Conservation (phyloP, 1,284 basidiomycete genomes). For the Retiboletus flavoniger region DNA sequence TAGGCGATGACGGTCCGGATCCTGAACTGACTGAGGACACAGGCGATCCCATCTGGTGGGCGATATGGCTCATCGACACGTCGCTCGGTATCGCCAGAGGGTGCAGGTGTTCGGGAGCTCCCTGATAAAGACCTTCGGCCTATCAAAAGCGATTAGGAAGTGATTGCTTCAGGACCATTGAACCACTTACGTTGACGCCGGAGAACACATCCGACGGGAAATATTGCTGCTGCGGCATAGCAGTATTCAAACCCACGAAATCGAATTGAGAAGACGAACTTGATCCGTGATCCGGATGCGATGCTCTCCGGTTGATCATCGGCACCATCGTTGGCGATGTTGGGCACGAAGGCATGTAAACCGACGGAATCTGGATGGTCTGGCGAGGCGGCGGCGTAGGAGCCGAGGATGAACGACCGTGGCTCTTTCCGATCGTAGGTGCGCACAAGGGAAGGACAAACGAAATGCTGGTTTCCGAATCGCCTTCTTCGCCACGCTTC, state of each 20-base stretch:
- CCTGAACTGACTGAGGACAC: slow-evolving; percentile 31
- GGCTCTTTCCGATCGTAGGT: slow-evolving; percentile 34
- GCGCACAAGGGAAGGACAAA: slow-evolving; percentile 53
- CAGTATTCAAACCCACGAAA: slow-evolving; percentile 40
- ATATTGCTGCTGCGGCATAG: slow-evolving; percentile 36
- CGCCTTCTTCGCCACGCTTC: slow-evolving; percentile 46
- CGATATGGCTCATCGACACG: slow-evolving; percentile 20
- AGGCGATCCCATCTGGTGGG: slow-evolving; percentile 31
- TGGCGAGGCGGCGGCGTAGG: slow-evolving; percentile 59
- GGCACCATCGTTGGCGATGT: slow-evolving; percentile 58
- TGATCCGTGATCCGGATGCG: slow-evolving; percentile 45
- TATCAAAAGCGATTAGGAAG: slow-evolving; percentile 13
- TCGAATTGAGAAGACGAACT: slow-evolving; percentile 46
- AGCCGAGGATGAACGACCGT: slow-evolving; percentile 52
- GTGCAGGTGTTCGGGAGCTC: slow-evolving; percentile 31
- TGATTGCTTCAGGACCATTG: not conserved
- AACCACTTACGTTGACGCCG: slow-evolving; percentile 25
- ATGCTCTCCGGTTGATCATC: slow-evolving; percentile 56
- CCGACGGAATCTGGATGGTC: slow-evolving; percentile 60
- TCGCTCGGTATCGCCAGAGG: slow-evolving; percentile 32
- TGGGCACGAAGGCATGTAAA: slow-evolving; percentile 66
- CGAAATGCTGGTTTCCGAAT: slow-evolving; percentile 48
- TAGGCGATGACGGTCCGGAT: slow-evolving; percentile 35
- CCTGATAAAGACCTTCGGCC: slow-evolving; percentile 23
- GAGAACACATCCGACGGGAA: slow-evolving; percentile 23